Conservation (phyloP, 345 rosid species). For the Boechera stricta region DNA sequence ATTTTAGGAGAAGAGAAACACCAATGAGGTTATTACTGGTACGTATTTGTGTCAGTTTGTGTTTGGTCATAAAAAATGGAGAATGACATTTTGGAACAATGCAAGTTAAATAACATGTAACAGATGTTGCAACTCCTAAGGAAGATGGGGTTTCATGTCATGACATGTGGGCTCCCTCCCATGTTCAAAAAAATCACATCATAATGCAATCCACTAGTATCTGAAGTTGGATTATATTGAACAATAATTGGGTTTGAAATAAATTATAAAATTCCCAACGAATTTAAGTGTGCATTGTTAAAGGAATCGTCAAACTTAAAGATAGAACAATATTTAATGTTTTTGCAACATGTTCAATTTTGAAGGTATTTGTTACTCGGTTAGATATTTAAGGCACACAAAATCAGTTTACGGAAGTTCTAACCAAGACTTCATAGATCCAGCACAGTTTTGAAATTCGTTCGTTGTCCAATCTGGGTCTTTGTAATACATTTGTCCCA, state of each 20-base stretch:
- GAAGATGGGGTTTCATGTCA: conserved; percentile 27
- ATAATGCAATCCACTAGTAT: neutral
- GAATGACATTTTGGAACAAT: conserved; percentile 11
- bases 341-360: too few relatives aligned
- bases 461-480: too few relatives aligned
- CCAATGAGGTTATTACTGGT: conserved; percentile 36
- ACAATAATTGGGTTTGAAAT: neutral
- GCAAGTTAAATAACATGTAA: neutral
- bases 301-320: too few relatives aligned
- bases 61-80: conserved; percentile 7
- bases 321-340: too few relatives aligned
- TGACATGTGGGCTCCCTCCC: conserved; percentile 36
- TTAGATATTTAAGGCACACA: too few relatives aligned
- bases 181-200: conserved; percentile 3
- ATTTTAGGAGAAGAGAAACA: conserved; percentile 9
- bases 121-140: conserved; percentile 31
- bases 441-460: too few relatives aligned
- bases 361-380: too few relatives aligned
- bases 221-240: neutral
- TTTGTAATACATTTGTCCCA: too few relatives aligned
- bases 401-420: too few relatives aligned
- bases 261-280: neutral
- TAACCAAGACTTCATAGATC: too few relatives aligned
- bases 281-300: neutral
- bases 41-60: conserved; percentile 27